Base-by-base conservation (phyloP, 768 basidiomycete species). In the Tulasnella sp. region DNA sequence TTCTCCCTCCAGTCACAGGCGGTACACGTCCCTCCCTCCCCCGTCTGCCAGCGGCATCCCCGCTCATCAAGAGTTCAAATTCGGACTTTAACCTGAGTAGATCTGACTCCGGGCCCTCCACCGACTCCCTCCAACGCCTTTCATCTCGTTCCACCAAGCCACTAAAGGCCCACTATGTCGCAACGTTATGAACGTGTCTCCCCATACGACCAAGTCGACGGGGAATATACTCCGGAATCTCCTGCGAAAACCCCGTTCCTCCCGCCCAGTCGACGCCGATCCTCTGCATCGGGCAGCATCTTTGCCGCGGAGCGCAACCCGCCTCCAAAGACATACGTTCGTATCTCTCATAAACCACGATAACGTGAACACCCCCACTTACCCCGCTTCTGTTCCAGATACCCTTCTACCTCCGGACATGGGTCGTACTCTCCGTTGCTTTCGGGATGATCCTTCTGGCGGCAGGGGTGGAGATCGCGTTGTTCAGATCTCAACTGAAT, bases 401-500 rank as follows among this genome's bases (percentile, higher is more conserved):
- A 14, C 46, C 79, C 7, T 31, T 80, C 22, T 44, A 54, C 42
- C 46, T 82, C 22, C 40, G 46, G 31, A 31, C 78, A 48, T 80
- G 82, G 80, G 60, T 78, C 41, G 74, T 83, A 34, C 28, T 44
- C 16, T 41, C 41, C 20, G 40, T 80, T 18, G 75, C 60, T 12
- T 0, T 42, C 18, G 42, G 88, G 44, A 89, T 90, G 86, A 84
- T 92, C 40, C 69, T 83, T 0, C 76, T 91, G 31, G 91, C 89
- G 9, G 83, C 90, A 42, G 89, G 84, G 0, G 83, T 92, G 20
- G 90, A 91, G 82, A 82, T 88, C n/a, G 89, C 85, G 3, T 86
- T 88, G 18, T 83, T 82, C 20, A 34, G 90, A 11, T 91, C 91
- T 0, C 82, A 83, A 40, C 85, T 84, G 41, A 85, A 86, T 75